Evolutionary conservation across 192 early-diverging fungal species (phyloP).

Genomic region (Dimargaris verticillata): DNA sequence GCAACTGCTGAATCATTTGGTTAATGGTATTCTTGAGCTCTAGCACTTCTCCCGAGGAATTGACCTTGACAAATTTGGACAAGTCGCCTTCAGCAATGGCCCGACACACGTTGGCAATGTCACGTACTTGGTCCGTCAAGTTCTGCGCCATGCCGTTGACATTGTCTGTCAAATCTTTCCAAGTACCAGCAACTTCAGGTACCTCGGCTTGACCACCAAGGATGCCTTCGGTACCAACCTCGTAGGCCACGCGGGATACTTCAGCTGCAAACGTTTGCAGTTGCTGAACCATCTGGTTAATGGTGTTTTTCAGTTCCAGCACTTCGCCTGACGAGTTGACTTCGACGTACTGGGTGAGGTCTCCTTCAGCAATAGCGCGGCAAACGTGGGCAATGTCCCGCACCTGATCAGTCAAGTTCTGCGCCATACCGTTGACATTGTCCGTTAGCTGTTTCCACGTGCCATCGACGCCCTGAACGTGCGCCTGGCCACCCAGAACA

Average conservation of each 20-base stretch:
- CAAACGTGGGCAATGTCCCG: constrained; percentile 48
- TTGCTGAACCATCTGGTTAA: constrained; percentile 58
- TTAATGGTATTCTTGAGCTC: constrained; percentile 46
- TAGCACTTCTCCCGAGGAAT: constrained; percentile 38
- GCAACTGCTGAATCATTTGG: constrained; percentile 40
- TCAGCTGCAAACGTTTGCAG: constrained; percentile 36
- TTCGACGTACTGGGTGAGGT: constrained; percentile 43
- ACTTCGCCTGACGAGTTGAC: constrained; percentile 53
- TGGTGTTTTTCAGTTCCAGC: constrained; percentile 44
- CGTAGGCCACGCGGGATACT: constrained; percentile 53
- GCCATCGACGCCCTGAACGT: constrained; percentile 38
- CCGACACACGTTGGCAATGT: constrained; percentile 36
- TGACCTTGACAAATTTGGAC: constrained; percentile 31
- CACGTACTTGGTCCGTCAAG: constrained; percentile 38
- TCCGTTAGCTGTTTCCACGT: constrained; percentile 50
- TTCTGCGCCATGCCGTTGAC: constrained; percentile 53
- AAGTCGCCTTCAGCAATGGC: constrained; percentile 41
- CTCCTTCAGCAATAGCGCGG: constrained; percentile 44
- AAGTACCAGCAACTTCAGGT: constrained; percentile 37
- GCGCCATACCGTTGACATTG: constrained; percentile 52
- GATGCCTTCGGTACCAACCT: constrained; percentile 51
- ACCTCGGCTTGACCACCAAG: constrained; percentile 42
- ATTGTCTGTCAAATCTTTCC: constrained; percentile 46
- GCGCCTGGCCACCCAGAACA: constrained; percentile 33
- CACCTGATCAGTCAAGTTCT: constrained; percentile 49